These are phyloP conservation scores for Asclepias syriaca DNA, from an alignment of 257 asterid genomes.

Conservation along the genomic window DNA sequence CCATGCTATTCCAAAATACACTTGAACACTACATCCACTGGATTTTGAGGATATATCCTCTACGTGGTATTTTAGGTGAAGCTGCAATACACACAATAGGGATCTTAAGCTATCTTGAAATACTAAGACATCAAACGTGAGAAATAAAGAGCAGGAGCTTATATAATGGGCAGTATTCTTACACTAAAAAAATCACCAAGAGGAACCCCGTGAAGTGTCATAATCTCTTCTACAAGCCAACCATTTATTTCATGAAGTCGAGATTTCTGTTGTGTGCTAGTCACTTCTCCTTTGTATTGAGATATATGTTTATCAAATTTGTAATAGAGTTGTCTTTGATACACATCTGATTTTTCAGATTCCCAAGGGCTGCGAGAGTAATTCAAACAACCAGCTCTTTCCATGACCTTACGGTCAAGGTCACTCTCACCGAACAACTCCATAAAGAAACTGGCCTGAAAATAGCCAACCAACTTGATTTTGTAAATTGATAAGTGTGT, in stretches of 20 bases:
- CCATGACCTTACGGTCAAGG: conserved; percentile 84
- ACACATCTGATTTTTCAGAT: conserved; percentile 73
- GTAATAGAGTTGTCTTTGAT: conserved; percentile 84
- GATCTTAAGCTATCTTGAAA: neutral
- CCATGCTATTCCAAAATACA: conserved; percentile 75
- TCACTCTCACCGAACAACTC: conserved; percentile 86
- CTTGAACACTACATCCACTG: conserved; percentile 76
- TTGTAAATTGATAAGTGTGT: neutral
- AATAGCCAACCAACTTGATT: conserved; percentile 11
- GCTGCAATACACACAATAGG: conserved; percentile 41
- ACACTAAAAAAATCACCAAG: conserved; percentile 91
- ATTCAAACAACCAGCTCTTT: conserved; percentile 79
- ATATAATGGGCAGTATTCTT: conserved; percentile 18
- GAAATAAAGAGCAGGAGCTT: neutral
- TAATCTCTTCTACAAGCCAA: conserved; percentile 92
- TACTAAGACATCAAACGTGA: neutral
- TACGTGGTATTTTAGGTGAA: conserved; percentile 77
- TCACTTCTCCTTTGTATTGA: conserved; percentile 85
- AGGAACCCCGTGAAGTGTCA: conserved; percentile 95
- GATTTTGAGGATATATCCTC: conserved; percentile 74
- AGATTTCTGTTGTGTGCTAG: conserved; percentile 92
- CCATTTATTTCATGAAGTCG: conserved; percentile 54
- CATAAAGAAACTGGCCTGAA: conserved; percentile 78
- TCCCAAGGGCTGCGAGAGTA: conserved; percentile 92
- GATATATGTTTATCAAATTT: conserved; percentile 76